Evolutionary conservation across 148 eudicot genomes (phyloP), one percentile per base, ranked within the genome.

Genomic region (Chenopodium formosanum): DNA sequence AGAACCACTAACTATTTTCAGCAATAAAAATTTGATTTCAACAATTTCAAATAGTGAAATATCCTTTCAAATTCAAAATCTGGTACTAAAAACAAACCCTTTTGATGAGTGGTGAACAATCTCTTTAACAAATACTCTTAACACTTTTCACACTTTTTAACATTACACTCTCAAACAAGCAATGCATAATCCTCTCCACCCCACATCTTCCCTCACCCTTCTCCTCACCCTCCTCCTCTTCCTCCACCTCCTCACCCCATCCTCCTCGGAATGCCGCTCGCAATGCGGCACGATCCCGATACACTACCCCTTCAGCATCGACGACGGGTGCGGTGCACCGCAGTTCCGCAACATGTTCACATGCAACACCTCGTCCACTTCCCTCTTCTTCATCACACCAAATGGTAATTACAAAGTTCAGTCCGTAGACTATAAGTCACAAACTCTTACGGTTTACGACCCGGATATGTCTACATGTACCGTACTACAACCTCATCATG

Each of bases 381-480:
- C 85, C 48, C 85, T 95, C 69, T 92, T 88, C 86, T 95, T 93
- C 86, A 80, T 82, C 29, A 95, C 98, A 8, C 94, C 97, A 29
- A 92, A 93, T 48, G 98, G 97, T 2, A 88, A 83, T 89, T 93
- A 92, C 97, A 95, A 93, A 69, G 91, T 95, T 67, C 90, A 95
- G 76, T 84, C 90, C 52, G 92, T 93, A 46, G 94, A 95, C 79
- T 95, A 95, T 85, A 74, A 84, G 47, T 70, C 89, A n/a, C 83
- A 88, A 52, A 90, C 88, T 14, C 56, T 93, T 9, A 84, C 87
- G 1, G 85, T 95, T 3, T 95, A 84, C 82, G 97, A 95, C 84
- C 97, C 98, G 0, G 86, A 96, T 84, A 95, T 95, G 98, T 93
- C 98, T 62, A 95, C 98, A 0, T 95, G 98, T 81, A 89, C 93